Percentiles rank a stretch among this genome's conserved stretches.
Evolutionary conservation across 1,284 basidiomycete genomes (phyloP).

Genomic region (Cutaneotrichosporon mucoides): DNA sequence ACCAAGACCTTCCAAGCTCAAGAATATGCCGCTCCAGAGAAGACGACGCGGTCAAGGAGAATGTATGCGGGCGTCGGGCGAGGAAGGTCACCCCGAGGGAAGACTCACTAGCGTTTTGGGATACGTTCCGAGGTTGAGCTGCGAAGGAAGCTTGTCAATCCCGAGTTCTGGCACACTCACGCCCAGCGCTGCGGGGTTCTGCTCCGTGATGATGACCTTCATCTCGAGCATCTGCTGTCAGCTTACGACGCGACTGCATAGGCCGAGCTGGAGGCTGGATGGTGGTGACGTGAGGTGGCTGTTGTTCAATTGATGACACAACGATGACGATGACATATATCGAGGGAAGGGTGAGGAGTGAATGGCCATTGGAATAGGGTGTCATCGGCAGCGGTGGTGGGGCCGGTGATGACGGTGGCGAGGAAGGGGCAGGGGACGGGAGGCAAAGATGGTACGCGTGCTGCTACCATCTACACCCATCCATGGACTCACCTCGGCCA

Average conservation of each 20-base stretch:
- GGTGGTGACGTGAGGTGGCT: too few species aligned
- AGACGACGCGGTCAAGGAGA: too few species aligned
- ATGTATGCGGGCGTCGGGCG: not conserved
- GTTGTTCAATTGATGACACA: too few species aligned
- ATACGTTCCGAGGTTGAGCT: constrained; percentile 56
- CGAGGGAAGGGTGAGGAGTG: too few species aligned
- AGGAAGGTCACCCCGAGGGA: not conserved
- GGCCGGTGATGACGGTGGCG: too few species aligned
- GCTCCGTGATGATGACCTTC: constrained; percentile 58
- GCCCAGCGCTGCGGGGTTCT: constrained; percentile 74
- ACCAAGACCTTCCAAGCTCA: not conserved
- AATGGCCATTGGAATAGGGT: not conserved
- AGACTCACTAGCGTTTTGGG: constrained; percentile 57
- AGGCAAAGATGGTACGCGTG: too few species aligned
- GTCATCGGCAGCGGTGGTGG: not conserved
- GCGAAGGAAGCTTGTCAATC: constrained; percentile 9
- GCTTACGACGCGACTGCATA: not conserved
- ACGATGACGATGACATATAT: too few species aligned
- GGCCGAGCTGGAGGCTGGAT: too few species aligned
- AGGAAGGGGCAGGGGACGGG: too few species aligned
- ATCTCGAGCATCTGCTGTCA: constrained; percentile 18
- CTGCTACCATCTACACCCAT: too few species aligned
- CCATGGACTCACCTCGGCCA: constrained; percentile 59
- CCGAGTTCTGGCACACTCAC: constrained; percentile 64
- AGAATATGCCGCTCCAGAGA: too few species aligned